Conservation (phyloP, 2,329 filamentous ascomycete species). For the Lachnum nothofagi region DNA sequence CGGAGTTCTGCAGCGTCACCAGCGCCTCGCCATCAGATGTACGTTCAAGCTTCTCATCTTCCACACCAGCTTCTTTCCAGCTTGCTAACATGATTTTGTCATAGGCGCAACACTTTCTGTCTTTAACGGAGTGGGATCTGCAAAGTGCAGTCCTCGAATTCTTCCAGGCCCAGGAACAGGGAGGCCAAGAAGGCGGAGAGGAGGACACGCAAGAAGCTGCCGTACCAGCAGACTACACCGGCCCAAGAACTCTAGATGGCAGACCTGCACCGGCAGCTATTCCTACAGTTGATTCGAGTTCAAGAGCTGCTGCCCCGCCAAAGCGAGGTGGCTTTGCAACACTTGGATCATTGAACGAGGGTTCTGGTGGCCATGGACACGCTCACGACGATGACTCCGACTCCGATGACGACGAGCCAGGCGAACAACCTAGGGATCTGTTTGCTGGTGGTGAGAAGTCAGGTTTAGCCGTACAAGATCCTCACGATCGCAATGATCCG, state of each 20-base stretch:
- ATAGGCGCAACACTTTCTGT: conserved; percentile 64
- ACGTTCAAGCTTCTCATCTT: conserved; percentile 17
- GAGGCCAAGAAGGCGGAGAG: conserved; percentile 41
- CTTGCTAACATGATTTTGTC: conserved; percentile 10
- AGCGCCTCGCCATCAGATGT: conserved; percentile 46
- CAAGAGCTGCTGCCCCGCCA: conserved; percentile 16
- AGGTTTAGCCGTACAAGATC: conserved; percentile 62
- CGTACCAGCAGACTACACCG: conserved; percentile 54
- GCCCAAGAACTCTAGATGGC: conserved; percentile 59
- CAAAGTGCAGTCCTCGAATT: conserved; percentile 57
- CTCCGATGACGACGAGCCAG: conserved; percentile 53
- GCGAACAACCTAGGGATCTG: conserved; percentile 60
- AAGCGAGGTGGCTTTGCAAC: conserved; percentile 51
- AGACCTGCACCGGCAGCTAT: conserved; percentile 47
- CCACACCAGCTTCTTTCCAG: background rate
- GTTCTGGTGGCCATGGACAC: conserved; percentile 33
- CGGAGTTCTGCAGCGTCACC: conserved; percentile 54
- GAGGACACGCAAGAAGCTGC: conserved; percentile 34
- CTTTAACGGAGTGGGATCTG: conserved; percentile 61
- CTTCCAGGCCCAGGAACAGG: conserved; percentile 53
- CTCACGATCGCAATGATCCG: conserved; percentile 44
- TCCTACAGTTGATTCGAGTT: conserved; percentile 24
- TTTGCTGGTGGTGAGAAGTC: conserved; percentile 86
- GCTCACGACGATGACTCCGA: conserved; percentile 54
- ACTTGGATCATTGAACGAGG: conserved; percentile 45